Evolutionary conservation across 2,329 filamentous ascomycete species (phyloP).

Genomic region (Bipolaris oryzae): DNA sequence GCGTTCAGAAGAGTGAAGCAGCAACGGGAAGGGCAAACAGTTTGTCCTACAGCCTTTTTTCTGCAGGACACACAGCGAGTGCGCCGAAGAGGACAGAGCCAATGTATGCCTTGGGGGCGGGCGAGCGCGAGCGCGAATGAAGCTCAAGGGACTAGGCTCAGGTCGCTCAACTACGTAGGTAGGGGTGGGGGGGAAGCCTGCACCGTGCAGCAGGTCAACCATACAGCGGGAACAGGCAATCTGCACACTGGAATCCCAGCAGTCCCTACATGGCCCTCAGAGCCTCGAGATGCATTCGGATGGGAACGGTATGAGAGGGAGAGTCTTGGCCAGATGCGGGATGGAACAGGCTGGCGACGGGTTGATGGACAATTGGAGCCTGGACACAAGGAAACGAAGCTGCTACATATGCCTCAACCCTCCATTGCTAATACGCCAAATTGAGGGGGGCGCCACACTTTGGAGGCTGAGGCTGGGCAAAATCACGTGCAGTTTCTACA

Average conservation of each 20-base stretch:
- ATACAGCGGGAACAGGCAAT: constrained; percentile 12
- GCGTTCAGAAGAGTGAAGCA: constrained; percentile 28
- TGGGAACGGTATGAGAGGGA: not conserved
- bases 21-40: constrained; percentile 22
- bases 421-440: constrained; percentile 1
- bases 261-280: constrained; percentile 12
- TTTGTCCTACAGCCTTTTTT: constrained; percentile 24
- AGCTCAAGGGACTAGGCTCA: constrained; percentile 29
- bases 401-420: constrained; percentile 13
- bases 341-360: not conserved
- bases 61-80: constrained; percentile 21
- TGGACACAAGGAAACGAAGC: not conserved
- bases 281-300: not conserved
- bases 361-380: not conserved
- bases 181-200: constrained; percentile 24
- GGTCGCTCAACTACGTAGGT: constrained; percentile 15
- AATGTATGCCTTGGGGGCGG: constrained; percentile 24
- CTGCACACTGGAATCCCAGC: constrained; percentile 10
- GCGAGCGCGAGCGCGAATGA: constrained; percentile 25
- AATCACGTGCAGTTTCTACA: constrained; percentile 3
- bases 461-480: constrained; percentile 4
- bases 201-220: constrained; percentile 15
- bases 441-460: constrained; percentile 1
- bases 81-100: constrained; percentile 25
- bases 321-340: constrained; percentile 9